A percentile compares a stretch with the other conserved stretches of the same genome.
Conservation (phyloP, 2,329 filamentous ascomycete genomes). For the Pseudocercospora vitis region DNA sequence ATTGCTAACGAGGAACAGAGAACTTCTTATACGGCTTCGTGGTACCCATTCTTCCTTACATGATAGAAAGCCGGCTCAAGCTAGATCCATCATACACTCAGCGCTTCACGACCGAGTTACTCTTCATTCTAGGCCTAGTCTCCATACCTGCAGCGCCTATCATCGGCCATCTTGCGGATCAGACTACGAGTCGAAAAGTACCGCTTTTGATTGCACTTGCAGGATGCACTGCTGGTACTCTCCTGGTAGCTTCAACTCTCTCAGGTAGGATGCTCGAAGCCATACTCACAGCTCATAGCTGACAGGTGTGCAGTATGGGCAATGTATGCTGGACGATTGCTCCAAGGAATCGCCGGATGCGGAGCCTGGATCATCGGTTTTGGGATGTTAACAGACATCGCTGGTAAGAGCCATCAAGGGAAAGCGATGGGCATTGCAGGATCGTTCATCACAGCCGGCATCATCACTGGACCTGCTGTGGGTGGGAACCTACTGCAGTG, state of each 20-base stretch:
- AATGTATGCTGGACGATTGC: slow-evolving; percentile 20
- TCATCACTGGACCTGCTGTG: slow-evolving; percentile 20
- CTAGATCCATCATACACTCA: slow-evolving; percentile 20
- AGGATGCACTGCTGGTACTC: slow-evolving; percentile 19
- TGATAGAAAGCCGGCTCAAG: slow-evolving; percentile 21
- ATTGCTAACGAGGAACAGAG: slow-evolving; percentile 15
- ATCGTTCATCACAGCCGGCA: slow-evolving; percentile 19
- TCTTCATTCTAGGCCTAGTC: slow-evolving; percentile 45
- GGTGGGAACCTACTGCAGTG: slow-evolving; percentile 18
- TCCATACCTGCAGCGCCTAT: slow-evolving; percentile 38
- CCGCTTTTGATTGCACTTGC: slow-evolving; percentile 20
- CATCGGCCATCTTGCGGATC: slow-evolving; percentile 24
- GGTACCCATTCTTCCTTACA: slow-evolving; percentile 24
- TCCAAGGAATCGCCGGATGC: slow-evolving; percentile 20
- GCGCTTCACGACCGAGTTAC: slow-evolving; percentile 17
- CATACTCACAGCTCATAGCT: background rate
- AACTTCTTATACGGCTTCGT: slow-evolving; percentile 27
- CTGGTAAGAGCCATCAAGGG: slow-evolving; percentile 18
- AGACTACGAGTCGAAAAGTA: slow-evolving; percentile 17
- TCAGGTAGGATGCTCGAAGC: background rate
- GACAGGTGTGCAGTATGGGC: slow-evolving; percentile 9
- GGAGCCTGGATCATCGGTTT: slow-evolving; percentile 24
- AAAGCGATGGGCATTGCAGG: slow-evolving; percentile 20
- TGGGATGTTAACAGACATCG: slow-evolving; percentile 23
- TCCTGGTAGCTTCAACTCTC: slow-evolving; percentile 16